phyloP scores from a whole-genome alignment of 1,139 yeast genomes.

The Citeromyces hawaiiensis region DNA sequence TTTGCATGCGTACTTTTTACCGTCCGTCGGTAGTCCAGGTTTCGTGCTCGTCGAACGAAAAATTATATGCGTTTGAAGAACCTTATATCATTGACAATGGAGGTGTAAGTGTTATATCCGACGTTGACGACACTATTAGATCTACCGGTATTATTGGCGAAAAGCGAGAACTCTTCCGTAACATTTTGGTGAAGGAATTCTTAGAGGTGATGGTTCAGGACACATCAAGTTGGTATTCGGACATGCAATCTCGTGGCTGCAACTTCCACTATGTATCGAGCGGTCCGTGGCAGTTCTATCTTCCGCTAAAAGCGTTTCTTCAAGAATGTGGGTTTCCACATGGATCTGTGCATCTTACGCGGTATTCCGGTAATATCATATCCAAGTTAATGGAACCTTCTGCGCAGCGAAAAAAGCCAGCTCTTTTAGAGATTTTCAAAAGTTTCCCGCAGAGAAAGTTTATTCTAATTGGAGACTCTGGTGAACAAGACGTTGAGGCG shows the following conservation, averaged over 20 bases:
- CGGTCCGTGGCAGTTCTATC: constrained; percentile 83
- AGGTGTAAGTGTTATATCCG: constrained; percentile 74
- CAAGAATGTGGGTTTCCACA: constrained; percentile 44
- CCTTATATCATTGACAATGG: constrained; percentile 24
- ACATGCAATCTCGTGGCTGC: constrained; percentile 17
- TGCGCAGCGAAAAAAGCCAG: constrained; percentile 60
- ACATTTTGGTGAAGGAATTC: constrained; percentile 56
- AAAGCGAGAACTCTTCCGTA: constrained; percentile 68
- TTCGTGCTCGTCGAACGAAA: constrained; percentile 27
- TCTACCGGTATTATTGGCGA: constrained; percentile 84
- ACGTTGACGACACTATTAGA: constrained; percentile 89
- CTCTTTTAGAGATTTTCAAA: constrained; percentile 46
- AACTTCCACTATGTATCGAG: constrained; percentile 85
- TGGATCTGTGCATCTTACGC: constrained; percentile 77
- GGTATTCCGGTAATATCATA: constrained; percentile 69
- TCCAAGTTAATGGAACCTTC: constrained; percentile 81
- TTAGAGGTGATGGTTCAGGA: constrained; percentile 60
- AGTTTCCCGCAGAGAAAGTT: constrained; percentile 76
- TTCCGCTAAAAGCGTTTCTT: constrained; percentile 50
- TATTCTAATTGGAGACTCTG: constrained; percentile 86
- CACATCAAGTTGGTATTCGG: constrained; percentile 56
- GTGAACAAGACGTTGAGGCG: constrained; percentile 91
- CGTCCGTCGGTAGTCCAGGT: constrained; percentile 37
- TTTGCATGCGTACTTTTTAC: constrained; percentile 34
- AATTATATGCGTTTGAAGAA: constrained; percentile 31